These are phyloP conservation scores for Priceomyces castillae DNA, from an alignment of 805 yeast species.

Conservation along the genomic window DNA sequence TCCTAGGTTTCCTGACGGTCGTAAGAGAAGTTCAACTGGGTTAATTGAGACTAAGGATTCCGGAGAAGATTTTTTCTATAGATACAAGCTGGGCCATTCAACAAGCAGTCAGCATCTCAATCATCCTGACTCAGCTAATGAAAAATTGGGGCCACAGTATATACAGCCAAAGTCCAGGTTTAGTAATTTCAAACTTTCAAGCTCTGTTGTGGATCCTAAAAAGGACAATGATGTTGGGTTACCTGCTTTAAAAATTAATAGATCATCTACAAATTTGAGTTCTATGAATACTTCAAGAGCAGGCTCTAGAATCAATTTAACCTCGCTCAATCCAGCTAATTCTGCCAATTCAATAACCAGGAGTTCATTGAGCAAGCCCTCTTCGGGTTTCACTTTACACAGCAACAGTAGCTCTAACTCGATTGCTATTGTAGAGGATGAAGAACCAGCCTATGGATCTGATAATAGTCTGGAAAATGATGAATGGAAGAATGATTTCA, in stretches of 20 bases:
- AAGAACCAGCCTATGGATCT: constrained; percentile 11
- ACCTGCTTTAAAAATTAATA: constrained; percentile 35
- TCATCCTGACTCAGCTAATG: constrained; percentile 10
- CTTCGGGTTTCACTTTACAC: constrained; percentile 18
- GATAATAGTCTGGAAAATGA: constrained; percentile 8
- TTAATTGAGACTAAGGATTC: constrained; percentile 25
- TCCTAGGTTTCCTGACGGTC: constrained; percentile 2
- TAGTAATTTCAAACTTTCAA: constrained; percentile 21
- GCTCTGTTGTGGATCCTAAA: constrained; percentile 38
- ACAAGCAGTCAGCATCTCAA: constrained; percentile 1
- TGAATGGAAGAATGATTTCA: constrained; percentile 21
- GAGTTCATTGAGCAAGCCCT: constrained; percentile 15
- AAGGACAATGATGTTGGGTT: constrained; percentile 26
- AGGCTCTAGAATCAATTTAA: constrained; percentile 14
- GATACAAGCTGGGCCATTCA: constrained; percentile 8
- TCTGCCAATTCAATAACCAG: constrained; percentile 9
- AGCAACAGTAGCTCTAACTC: constrained; percentile 30
- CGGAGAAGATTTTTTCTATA: constrained; percentile 54
- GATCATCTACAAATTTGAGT: constrained; percentile 26
- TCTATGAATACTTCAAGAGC: constrained; percentile 11
- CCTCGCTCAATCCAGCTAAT: constrained; percentile 6
- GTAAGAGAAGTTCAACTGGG: background rate
- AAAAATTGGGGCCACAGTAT: constrained; percentile 29
- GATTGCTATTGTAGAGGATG: constrained; percentile 30
- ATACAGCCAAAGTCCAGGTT: constrained; percentile 47